phyloP scores from a whole-genome alignment of 352 stramenopile genomes.

The Phytophthora tentaculata region DNA sequence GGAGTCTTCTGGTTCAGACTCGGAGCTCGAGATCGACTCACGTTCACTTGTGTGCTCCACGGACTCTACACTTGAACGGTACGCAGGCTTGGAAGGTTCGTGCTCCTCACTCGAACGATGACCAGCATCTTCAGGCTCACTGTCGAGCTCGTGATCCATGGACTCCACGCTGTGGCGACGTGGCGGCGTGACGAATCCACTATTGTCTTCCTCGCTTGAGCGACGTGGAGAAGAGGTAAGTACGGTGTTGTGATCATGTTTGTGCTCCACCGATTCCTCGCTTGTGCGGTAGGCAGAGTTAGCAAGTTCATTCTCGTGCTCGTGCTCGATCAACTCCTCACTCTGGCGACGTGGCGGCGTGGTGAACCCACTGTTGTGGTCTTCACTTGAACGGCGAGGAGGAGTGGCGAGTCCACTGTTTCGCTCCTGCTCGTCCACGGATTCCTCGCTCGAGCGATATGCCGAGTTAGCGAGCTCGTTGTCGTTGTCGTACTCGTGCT shows the following conservation, averaged over 20 bases:
- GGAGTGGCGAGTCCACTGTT: neutral
- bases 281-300: conserved; percentile 1
- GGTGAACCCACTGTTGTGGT: neutral
- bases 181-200: neutral
- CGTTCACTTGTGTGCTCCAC: conserved; percentile 19
- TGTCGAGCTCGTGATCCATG: conserved; percentile 24
- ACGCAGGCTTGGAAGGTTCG: neutral
- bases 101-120: conserved; percentile 12
- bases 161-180: conserved; percentile 4
- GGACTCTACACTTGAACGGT: conserved; percentile 17
- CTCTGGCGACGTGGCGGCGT: conserved; percentile 5
- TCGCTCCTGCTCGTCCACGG: neutral
- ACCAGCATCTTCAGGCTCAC: conserved; percentile 36
- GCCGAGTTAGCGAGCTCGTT: neutral
- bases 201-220: conserved; percentile 1
- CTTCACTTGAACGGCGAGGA: conserved; percentile 5
- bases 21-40: conserved; percentile 13
- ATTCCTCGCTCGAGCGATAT: conserved; percentile 11
- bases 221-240: neutral
- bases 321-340: conserved; percentile 5
- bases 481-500: neutral
- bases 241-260: neutral
- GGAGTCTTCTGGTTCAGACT: conserved; percentile 21
- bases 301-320: neutral
- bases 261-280: conserved; percentile 8